Conservation (phyloP, 2,329 filamentous ascomycete genomes). For the Akanthomyces muscarius region DNA sequence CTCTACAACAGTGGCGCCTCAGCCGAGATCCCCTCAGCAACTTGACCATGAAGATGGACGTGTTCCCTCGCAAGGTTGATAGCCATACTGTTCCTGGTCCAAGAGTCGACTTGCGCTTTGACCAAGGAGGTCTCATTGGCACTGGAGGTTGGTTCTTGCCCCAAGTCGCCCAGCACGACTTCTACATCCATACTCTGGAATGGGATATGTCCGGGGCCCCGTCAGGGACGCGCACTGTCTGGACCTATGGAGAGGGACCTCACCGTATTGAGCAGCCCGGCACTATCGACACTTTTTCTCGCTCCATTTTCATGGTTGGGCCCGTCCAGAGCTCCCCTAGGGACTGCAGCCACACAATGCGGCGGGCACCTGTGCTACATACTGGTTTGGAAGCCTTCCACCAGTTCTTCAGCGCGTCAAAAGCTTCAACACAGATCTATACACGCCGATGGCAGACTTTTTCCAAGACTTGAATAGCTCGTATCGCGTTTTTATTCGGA, state of each 20-base stretch:
- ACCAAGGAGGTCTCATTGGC: slow-evolving; percentile 16
- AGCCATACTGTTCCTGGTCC: slow-evolving; percentile 17
- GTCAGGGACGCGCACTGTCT: slow-evolving; percentile 19
- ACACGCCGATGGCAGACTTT: slow-evolving; percentile 15
- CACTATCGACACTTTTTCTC: slow-evolving; percentile 9
- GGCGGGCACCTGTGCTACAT: slow-evolving; percentile 13
- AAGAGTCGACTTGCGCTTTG: slow-evolving; percentile 17
- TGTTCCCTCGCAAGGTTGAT: slow-evolving; percentile 19
- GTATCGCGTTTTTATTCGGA: slow-evolving; percentile 21
- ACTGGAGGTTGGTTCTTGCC: slow-evolving; percentile 20
- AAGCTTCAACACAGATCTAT: slow-evolving; percentile 19
- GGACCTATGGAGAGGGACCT: slow-evolving; percentile 20
- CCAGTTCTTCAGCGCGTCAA: slow-evolving; percentile 16
- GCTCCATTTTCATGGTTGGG: slow-evolving; percentile 21
- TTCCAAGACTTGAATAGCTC: slow-evolving; percentile 12
- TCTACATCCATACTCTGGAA: slow-evolving; percentile 16
- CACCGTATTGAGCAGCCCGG: slow-evolving; percentile 15
- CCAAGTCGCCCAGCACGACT: slow-evolving; percentile 11
- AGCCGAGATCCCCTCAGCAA: slow-evolving; percentile 17
- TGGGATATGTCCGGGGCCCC: slow-evolving; percentile 20
- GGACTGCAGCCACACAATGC: neutral
- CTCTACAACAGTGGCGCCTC: slow-evolving; percentile 19
- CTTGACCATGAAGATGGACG: slow-evolving; percentile 17
- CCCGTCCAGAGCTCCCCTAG: slow-evolving; percentile 16
- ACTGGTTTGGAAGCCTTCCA: slow-evolving; percentile 21